Percentiles rank a stretch among this genome's conserved stretches.
phyloP scores from a whole-genome alignment of 2,329 filamentous ascomycete species.

The Colletotrichum orchidophilum region DNA sequence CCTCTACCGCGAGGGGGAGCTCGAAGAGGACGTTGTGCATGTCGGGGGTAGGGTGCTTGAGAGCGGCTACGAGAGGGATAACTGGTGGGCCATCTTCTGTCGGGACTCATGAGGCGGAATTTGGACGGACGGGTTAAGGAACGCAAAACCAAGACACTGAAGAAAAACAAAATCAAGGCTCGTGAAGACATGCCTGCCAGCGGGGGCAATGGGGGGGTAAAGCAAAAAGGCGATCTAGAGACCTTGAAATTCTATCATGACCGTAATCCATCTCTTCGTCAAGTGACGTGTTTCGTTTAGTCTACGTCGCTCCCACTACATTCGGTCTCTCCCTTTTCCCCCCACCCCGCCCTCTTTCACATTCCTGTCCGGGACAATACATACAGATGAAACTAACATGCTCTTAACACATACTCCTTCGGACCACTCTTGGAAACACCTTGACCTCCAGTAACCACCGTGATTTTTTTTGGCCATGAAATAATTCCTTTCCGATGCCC shows the following conservation, averaged over 20 bases:
- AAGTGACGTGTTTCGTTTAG: constrained; percentile 5
- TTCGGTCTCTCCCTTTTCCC: neutral
- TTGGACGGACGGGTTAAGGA: neutral
- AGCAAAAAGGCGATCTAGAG: constrained; percentile 16
- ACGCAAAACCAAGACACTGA: neutral
- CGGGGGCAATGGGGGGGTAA: neutral
- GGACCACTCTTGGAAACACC: neutral
- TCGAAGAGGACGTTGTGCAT: constrained; percentile 79
- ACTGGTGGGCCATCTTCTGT: constrained; percentile 88
- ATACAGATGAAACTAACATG: constrained; percentile 3
- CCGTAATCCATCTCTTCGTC: constrained; percentile 30
- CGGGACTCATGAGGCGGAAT: constrained; percentile 24
- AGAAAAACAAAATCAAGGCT: neutral
- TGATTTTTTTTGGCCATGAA: neutral
- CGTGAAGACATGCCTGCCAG: neutral
- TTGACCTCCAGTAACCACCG: neutral
- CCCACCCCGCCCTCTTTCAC: neutral
- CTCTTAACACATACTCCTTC: neutral
- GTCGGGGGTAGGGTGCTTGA: constrained; percentile 82
- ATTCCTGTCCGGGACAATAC: neutral
- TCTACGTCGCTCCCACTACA: neutral
- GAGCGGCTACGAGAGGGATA: constrained; percentile 94
- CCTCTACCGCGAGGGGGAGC: constrained; percentile 85
- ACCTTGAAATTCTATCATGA: constrained; percentile 34
- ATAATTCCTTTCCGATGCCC: neutral